Evolutionary conservation across 805 yeast genomes (phyloP), one percentile per base, ranked within the genome.

Genomic region (Lipomyces chichibuensis): DNA sequence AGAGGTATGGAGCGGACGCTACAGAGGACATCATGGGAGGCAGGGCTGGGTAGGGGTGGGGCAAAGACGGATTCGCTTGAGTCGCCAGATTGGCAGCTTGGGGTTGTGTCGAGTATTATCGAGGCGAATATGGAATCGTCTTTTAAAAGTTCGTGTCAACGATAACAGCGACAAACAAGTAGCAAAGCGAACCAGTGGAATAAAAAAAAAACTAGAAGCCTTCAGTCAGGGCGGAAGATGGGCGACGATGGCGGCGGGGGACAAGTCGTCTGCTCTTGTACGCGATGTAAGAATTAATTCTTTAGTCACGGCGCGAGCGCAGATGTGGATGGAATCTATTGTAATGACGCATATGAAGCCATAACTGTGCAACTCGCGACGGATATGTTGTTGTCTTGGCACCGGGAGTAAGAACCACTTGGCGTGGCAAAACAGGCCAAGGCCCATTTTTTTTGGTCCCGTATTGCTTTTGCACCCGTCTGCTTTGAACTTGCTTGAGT

Each of bases 11-110:
- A 1, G 62, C 62, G 6, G 62, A 53, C 11, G 62, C 62, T 11
- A 59, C 56, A 3, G 62, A 59, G 33, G 62, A 59, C 62, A 59
- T 59, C 27, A 23, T 25, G 8, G 13, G 35, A 53, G 8, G 32
- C 32, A 17, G 29, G 9, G 9, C 13, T 4, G 57, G 11, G 49
- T 37, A 37, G 17, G 17, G 43, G 17, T 37, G 43, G 17, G 17
- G 43, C 43, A 37, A 14, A 17, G 43, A 14, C 43, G 43, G 43
- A 37, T 37, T 37, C 43, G 43, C 43, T 17, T 13, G 49, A 43
- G 23, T 43, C 23, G 49, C 49, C 49, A 43, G 49, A 17, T n/a
- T 43, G 49, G 20, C 23, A 43, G 49, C 43, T 37, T 17, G 43
- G 17, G 5, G n/a, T n/a, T 13, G 43, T 29, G 32, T 29, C 32